Base-by-base conservation (phyloP, 495 filamentous ascomycete genomes). In the Halenospora varia region DNA sequence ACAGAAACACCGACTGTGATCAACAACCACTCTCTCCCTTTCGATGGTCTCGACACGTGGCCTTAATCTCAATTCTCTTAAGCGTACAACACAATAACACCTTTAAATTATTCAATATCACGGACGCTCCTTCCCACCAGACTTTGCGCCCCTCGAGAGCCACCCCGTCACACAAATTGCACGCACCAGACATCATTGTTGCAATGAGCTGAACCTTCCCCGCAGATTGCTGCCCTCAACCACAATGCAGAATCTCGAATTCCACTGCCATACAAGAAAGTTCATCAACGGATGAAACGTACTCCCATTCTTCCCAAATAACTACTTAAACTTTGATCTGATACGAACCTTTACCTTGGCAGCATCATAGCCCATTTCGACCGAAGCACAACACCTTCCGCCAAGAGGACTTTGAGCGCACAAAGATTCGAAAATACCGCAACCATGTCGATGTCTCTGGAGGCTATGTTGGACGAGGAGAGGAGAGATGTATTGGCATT, bases 401-500 rank as follows among this genome's bases (percentile, higher is more conserved):
- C 47, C 47, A 49, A 49, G 47, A 25, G 18, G n/a, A 6, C 47
- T 10, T 25, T 49, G 23, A 24, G 20, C 47, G 19, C 42, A 44
- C 41, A 46, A 55, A 20, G 4, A 13, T 15, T 40, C 23, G 24
- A 11, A n/a, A 20, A 50, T 54, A 46, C 17, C 24, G 35, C 44
- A 40, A 60, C 23, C 40, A 67, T 67, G 64, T 45, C 61, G 10
- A 67, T 60, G 86, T 88, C 88, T 60, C 79, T 89, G 56, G 86
- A 89, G 74, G 76, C 82, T 20, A 82, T 84, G 51, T 75, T 89
- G 46, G 86, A 90, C 65, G 83, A 90, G 70, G 88, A 91, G 73
- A 78, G 84, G 46, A 77, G 76, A 56, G 88, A 88, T 71, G 80
- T 90, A 42, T 74, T 90, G 62, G 82, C 79, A 54, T 70, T 88